Percentiles rank a stretch among this genome's conserved stretches.
Conservation (phyloP, 345 rosid genomes). For the Draba incana region DNA sequence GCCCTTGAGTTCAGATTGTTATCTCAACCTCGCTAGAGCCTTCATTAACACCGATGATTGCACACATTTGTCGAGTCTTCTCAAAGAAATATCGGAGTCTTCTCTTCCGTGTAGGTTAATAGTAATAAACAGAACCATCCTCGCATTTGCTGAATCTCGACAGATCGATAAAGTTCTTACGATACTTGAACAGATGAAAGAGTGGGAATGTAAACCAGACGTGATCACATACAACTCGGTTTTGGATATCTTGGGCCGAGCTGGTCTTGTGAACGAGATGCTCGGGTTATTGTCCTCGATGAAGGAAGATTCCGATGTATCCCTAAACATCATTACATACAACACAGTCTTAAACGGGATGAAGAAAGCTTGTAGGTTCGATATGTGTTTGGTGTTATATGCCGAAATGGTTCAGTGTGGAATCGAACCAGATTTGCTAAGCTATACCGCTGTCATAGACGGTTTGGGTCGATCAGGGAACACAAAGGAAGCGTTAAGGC, state of each 20-base stretch:
- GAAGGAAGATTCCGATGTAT: conserved; percentile 60
- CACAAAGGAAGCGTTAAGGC: conserved; percentile 57
- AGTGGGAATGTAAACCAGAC: conserved; percentile 59
- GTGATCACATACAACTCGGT: conserved; percentile 71
- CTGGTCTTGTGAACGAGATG: conserved; percentile 67
- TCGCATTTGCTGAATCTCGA: conserved; percentile 68
- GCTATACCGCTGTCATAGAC: conserved; percentile 76
- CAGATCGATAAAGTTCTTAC: conserved; percentile 63
- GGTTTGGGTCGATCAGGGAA: conserved; percentile 78
- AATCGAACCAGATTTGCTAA: conserved; percentile 72
- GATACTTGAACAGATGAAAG: conserved; percentile 57
- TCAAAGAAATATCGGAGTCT: conserved; percentile 53
- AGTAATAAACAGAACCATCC: conserved; percentile 63
- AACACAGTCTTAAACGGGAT: conserved; percentile 71
- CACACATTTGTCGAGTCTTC: conserved; percentile 47
- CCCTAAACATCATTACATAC: conserved; percentile 64
- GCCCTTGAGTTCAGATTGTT: conserved; percentile 57
- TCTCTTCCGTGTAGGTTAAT: conserved; percentile 46
- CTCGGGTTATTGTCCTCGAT: conserved; percentile 52
- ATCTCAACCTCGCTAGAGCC: conserved; percentile 60
- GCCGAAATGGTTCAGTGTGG: conserved; percentile 64
- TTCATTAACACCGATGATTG: conserved; percentile 50
- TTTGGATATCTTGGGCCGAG: conserved; percentile 66
- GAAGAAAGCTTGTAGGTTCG: conserved; percentile 71
- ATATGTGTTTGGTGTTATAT: conserved; percentile 56